Evolutionary conservation across 139 green algal genomes (phyloP).

Genomic region (Auxenochlorella pyrenoidosa): DNA sequence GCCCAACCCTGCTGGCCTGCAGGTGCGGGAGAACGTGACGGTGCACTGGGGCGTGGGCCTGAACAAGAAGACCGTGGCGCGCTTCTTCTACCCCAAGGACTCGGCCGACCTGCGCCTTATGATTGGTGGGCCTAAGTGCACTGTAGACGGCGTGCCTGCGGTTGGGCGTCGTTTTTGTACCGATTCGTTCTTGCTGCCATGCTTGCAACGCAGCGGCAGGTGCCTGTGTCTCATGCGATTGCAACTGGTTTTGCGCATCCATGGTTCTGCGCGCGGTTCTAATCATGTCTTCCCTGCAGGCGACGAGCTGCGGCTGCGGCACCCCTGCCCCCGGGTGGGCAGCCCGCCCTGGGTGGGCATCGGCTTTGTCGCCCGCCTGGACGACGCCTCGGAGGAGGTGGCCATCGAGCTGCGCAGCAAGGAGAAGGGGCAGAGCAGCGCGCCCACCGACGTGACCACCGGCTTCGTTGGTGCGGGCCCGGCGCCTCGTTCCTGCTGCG

Average conservation of each 20-base stretch:
- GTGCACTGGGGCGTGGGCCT: conserved; percentile 94
- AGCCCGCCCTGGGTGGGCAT: conserved; percentile 73
- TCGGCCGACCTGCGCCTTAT: conserved; percentile 76
- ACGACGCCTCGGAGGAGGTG: conserved; percentile 83
- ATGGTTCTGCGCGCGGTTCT: too few species aligned
- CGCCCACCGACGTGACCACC: conserved; percentile 71
- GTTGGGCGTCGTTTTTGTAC: too few species aligned
- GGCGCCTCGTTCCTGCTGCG: background rate
- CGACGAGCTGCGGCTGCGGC: conserved; percentile 92
- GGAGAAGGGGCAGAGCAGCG: conserved; percentile 34
- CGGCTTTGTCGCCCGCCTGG: conserved; percentile 82
- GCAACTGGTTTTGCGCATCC: too few species aligned
- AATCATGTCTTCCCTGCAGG: conserved; percentile 54
- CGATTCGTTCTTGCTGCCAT: too few species aligned
- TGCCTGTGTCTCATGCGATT: background rate
- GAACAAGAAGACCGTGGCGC: conserved; percentile 90
- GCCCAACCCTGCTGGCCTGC: background rate
- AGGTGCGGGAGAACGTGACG: conserved; percentile 79
- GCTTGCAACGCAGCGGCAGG: background rate
- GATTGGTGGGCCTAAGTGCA: conserved; percentile 33
- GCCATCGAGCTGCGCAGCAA: conserved; percentile 80
- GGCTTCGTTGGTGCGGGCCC: conserved; percentile 66
- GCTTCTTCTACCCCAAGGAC: conserved; percentile 92
- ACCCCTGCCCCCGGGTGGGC: conserved; percentile 65
- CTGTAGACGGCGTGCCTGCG: too few species aligned